These are phyloP conservation scores for Incumbomyces delicatus DNA, from an alignment of 2,329 filamentous ascomycete species.

Conservation along the genomic window DNA sequence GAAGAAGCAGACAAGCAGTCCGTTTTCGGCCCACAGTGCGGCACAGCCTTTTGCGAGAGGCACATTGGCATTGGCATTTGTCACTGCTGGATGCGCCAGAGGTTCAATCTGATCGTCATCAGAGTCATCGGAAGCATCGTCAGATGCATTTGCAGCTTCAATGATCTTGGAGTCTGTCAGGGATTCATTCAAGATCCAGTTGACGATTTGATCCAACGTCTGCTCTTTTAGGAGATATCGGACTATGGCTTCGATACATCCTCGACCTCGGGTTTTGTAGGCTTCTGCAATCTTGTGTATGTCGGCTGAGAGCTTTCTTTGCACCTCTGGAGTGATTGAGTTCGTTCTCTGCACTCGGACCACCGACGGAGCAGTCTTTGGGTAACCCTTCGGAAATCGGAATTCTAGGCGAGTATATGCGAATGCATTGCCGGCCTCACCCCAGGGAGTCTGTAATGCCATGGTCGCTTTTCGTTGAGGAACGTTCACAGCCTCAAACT, in stretches of 20 bases:
- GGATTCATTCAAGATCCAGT: constrained; percentile 48
- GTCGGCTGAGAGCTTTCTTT: constrained; percentile 41
- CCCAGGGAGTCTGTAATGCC: constrained; percentile 53
- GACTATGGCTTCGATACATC: constrained; percentile 52
- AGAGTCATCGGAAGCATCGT: constrained; percentile 77
- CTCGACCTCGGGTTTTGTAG: constrained; percentile 43
- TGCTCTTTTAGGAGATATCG: constrained; percentile 52
- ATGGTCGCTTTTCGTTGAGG: constrained; percentile 45
- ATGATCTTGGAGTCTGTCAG: constrained; percentile 41
- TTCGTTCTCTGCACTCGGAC: constrained; percentile 50
- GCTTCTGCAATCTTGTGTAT: constrained; percentile 46
- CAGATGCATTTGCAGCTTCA: constrained; percentile 37
- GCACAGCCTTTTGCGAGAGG: constrained; percentile 52
- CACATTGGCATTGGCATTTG: constrained; percentile 51
- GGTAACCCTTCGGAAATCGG: constrained; percentile 50
- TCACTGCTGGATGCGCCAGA: constrained; percentile 29
- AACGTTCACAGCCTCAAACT: constrained; percentile 50
- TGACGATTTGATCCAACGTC: constrained; percentile 47
- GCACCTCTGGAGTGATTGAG: constrained; percentile 42
- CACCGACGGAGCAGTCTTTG: constrained; percentile 38
- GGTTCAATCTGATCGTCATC: constrained; percentile 46
- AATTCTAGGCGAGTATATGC: constrained; percentile 50
- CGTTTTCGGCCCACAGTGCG: constrained; percentile 48
- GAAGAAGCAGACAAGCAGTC: constrained; percentile 50
- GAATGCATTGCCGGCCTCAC: constrained; percentile 35